A percentile compares a stretch with the other conserved stretches of the same genome.
Conservation (phyloP, 2,329 filamentous ascomycete genomes). For the Dactylellina haptotyla region DNA sequence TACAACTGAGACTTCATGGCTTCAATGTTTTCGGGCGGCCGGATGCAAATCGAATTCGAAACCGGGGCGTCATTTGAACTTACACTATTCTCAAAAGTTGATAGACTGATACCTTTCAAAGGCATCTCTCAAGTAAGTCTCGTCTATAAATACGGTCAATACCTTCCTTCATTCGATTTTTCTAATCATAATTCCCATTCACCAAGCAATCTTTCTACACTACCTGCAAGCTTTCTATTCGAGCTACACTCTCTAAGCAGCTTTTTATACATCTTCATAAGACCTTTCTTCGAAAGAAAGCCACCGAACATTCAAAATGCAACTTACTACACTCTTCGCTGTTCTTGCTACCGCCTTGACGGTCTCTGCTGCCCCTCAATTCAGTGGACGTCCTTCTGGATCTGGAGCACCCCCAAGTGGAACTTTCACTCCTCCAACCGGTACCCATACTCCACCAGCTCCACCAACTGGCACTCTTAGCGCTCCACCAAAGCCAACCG, state of each 20-base stretch:
- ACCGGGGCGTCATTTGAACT: too few species aligned
- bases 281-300: not conserved
- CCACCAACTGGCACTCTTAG: slow-evolving; percentile 9
- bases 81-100: too few species aligned
- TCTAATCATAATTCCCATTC: slow-evolving; percentile 12
- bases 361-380: slow-evolving; percentile 45
- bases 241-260: not conserved
- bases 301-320: slow-evolving; percentile 25
- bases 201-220: slow-evolving; percentile 22
- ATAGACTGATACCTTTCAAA: not conserved
- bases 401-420: slow-evolving; percentile 26
- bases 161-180: not conserved
- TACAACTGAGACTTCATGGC: too few species aligned
- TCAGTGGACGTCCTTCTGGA: slow-evolving; percentile 16
- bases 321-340: slow-evolving; percentile 29
- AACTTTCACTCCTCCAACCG: slow-evolving; percentile 16
- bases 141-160: slow-evolving; percentile 33
- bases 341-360: slow-evolving; percentile 28
- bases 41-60: too few species aligned
- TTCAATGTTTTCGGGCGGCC: too few species aligned
- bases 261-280: not conserved
- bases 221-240: slow-evolving; percentile 10
- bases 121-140: not conserved
- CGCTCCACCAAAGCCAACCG: not conserved
- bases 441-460: slow-evolving; percentile 5